phyloP scores from a whole-genome alignment of 805 yeast species.

The Saturnispora hagleri region DNA sequence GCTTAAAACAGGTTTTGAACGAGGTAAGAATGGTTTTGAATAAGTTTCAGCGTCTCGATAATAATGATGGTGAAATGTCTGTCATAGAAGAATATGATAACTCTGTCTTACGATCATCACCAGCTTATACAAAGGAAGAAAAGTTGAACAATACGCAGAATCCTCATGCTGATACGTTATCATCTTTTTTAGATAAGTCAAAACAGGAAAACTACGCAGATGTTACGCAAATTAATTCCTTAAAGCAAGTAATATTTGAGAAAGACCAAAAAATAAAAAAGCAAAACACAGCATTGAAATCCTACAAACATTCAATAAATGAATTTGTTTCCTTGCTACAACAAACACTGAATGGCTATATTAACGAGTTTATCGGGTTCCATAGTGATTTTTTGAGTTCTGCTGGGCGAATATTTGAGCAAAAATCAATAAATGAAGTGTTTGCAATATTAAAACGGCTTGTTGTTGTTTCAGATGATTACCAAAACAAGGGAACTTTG shows the following conservation, averaged over 20 bases:
- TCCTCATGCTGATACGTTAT: background rate
- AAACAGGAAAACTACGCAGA: background rate
- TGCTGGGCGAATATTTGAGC: conserved; percentile 1
- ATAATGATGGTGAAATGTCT: background rate
- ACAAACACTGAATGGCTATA: conserved; percentile 3
- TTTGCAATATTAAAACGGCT: background rate
- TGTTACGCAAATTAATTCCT: background rate
- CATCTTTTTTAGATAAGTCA: background rate
- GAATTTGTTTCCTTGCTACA: conserved; percentile 5
- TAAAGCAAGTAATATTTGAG: background rate
- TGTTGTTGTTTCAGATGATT: background rate
- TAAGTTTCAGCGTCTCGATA: background rate
- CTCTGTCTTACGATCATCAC: background rate
- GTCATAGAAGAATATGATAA: background rate
- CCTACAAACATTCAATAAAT: conserved; percentile 1
- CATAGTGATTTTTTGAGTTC: conserved; percentile 5
- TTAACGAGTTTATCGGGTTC: conserved; percentile 9
- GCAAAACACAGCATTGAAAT: background rate
- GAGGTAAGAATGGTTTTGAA: background rate
- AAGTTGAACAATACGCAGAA: background rate
- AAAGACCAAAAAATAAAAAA: background rate
- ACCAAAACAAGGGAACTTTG: conserved; percentile 1
- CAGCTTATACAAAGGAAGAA: background rate
- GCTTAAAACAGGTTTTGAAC: background rate
- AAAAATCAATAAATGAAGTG: conserved; percentile 6